These are phyloP conservation scores for Metrosideros polymorpha DNA, from an alignment of 441 rosid species.

Conservation along the genomic window DNA sequence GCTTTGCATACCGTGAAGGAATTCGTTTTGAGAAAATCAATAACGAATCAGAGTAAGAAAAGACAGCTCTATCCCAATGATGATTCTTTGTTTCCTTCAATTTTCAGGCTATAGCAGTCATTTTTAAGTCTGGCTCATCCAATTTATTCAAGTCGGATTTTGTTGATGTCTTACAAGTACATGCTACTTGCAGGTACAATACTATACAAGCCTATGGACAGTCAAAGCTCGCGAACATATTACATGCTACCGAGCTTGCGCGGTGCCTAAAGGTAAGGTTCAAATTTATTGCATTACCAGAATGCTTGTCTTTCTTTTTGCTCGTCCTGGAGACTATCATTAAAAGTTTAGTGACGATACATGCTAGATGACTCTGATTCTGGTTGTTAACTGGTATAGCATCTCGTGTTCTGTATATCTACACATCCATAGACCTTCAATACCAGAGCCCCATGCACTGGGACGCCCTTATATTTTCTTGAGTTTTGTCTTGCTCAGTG, in stretches of 20 bases:
- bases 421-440: not conserved
- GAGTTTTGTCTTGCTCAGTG: not conserved
- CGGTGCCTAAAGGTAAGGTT: conserved; percentile 3
- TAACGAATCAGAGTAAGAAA: not conserved
- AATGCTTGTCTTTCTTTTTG: not conserved
- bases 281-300: not conserved
- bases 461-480: not conserved
- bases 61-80: not conserved
- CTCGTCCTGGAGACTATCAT: not conserved
- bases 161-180: not conserved
- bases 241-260: conserved; percentile 6
- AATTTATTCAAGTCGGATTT: not conserved
- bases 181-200: conserved; percentile 5
- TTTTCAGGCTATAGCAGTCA: not conserved
- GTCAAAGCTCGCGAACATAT: conserved; percentile 6
- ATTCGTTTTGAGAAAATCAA: conserved; percentile 13
- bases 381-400: no score
- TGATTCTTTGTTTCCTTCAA: not conserved
- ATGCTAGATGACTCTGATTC: not conserved
- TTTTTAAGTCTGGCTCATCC: not conserved
- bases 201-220: conserved; percentile 7
- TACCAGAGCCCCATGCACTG: not conserved
- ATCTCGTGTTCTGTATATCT: not conserved
- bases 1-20: conserved; percentile 13
- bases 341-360: not conserved